These are phyloP conservation scores for Leavenworthia alabamica DNA, from an alignment of 345 rosid species.

Conservation along the genomic window DNA sequence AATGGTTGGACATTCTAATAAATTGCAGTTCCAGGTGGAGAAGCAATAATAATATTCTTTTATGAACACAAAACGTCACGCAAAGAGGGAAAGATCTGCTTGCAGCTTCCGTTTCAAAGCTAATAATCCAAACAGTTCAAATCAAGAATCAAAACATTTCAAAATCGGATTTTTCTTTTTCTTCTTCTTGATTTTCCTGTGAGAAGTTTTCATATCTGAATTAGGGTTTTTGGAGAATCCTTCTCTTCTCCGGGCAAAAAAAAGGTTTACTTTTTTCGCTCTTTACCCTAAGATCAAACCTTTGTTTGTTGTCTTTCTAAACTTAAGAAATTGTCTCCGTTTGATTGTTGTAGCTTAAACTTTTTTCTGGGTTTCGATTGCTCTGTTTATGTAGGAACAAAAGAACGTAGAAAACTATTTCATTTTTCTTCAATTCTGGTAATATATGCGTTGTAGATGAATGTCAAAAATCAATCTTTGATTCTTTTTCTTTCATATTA, in stretches of 20 bases:
- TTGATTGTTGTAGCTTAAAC: background rate
- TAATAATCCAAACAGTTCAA: background rate
- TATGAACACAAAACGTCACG: background rate
- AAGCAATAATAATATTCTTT: background rate
- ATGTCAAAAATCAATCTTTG: background rate
- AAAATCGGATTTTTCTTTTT: background rate
- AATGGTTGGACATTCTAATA: background rate
- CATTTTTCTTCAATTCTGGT: background rate
- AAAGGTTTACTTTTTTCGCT: background rate
- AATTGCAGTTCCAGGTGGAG: background rate
- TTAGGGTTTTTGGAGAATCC: conserved; percentile 18
- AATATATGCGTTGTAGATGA: background rate
- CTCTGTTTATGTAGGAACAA: background rate
- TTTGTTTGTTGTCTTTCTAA: background rate
- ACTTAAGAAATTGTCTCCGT: background rate
- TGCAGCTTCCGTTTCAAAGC: conserved; percentile 2
- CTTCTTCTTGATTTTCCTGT: background rate
- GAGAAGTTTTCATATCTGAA: background rate
- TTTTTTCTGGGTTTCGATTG: conserved; percentile 6
- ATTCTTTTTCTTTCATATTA: background rate
- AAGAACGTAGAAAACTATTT: background rate
- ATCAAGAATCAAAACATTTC: background rate
- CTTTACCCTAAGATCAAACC: background rate
- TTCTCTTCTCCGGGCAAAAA: conserved; percentile 8
- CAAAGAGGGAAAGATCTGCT: conserved; percentile 1